phyloP scores from a whole-genome alignment of 345 rosid species.

The Arabis alpina region DNA sequence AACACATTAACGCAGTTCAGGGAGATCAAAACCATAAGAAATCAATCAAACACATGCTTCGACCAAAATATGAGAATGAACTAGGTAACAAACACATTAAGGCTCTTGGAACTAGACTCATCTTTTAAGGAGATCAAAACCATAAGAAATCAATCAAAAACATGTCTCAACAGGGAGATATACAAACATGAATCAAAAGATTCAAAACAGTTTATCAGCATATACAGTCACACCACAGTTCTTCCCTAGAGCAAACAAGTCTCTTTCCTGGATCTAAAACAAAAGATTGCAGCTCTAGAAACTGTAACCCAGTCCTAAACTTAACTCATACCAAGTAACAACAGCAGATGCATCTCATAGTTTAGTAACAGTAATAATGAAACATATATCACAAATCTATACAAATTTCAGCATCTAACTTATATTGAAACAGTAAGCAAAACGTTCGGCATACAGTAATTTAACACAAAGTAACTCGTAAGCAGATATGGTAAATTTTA shows the following conservation, averaged over 20 bases:
- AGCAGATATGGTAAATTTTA: not conserved
- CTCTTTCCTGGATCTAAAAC: not conserved
- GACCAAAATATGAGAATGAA: not conserved
- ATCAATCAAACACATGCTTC: no score
- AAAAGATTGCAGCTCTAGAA: slow-evolving; percentile 2
- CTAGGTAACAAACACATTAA: not conserved
- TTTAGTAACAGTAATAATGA: not conserved
- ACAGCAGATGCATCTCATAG: slow-evolving; percentile 1
- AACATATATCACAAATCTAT: not conserved
- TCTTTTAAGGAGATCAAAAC: not conserved
- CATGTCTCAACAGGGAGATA: not conserved
- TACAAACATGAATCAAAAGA: not conserved
- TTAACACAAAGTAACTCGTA: slow-evolving; percentile 4
- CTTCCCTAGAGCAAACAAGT: slow-evolving; percentile 5
- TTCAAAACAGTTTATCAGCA: not conserved
- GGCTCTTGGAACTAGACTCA: not conserved
- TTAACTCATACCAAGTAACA: slow-evolving; percentile 7
- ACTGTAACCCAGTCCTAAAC: not conserved
- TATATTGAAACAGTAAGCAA: not conserved
- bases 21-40: slow-evolving; percentile 7
- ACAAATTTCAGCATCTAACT: not conserved
- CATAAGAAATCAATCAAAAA: slow-evolving; percentile 15
- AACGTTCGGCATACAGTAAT: not conserved
- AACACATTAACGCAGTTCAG: not conserved
- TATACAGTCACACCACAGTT: not conserved